Percentiles rank a stretch among this genome's conserved stretches.
These are phyloP conservation scores for Podospora conica DNA, from an alignment of 495 filamentous ascomycete species.

Conservation along the genomic window DNA sequence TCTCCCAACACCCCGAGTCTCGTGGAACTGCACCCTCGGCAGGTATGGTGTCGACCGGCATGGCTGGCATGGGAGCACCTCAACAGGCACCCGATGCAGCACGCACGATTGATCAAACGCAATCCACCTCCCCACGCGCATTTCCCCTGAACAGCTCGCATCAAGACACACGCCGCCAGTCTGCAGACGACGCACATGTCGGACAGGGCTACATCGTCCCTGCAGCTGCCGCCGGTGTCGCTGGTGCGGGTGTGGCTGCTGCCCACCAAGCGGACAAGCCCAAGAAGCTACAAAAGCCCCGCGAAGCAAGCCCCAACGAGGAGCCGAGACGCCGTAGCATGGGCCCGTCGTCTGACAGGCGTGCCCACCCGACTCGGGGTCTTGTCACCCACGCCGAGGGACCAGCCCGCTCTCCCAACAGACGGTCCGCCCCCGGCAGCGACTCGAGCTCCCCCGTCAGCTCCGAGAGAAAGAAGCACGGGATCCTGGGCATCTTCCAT, in stretches of 20 bases:
- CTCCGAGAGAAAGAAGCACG: constrained; percentile 4
- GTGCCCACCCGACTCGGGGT: not conserved
- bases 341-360: not conserved
- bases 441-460: not conserved
- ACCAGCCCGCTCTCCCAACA: not conserved
- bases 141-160: not conserved
- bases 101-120: not conserved
- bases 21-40: not conserved
- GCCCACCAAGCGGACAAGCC: constrained; percentile 18
- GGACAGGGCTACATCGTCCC: not conserved
- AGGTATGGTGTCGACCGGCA: too few relatives aligned
- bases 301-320: constrained; percentile 6
- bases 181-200: not conserved
- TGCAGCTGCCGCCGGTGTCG: constrained; percentile 12
- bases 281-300: constrained; percentile 10
- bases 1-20: not conserved
- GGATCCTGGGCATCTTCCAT: constrained; percentile 28
- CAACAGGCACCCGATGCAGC: not conserved
- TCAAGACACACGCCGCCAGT: not conserved
- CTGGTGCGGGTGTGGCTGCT: constrained; percentile 13
- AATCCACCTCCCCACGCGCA: not conserved
- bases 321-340: not conserved
- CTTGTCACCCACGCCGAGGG: not conserved
- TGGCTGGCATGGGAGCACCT: not conserved
- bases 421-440: not conserved